Base-by-base conservation (phyloP, 1,284 basidiomycete species). In the Ustilago bromivora region DNA sequence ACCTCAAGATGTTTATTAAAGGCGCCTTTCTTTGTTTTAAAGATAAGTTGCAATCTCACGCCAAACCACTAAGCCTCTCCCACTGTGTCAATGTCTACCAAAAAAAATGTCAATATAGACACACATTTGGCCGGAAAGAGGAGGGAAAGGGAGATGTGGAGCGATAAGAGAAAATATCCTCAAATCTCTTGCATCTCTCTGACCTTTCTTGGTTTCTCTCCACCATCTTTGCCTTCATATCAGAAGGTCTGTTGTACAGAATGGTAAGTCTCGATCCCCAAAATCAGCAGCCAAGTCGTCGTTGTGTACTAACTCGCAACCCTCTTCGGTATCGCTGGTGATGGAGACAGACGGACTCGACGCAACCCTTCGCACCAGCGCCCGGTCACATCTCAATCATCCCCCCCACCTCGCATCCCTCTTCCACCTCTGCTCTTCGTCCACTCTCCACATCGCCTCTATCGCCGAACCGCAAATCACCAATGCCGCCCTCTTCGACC, bases 21-120 rank as follows among this genome's bases (percentile, higher is more conserved):
- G 59, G 63, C 62, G 53, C 61, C 61, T 40, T 52, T 66, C 61
- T 61, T 46, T 28, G 0, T 5, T 23, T 23, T 2, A 12, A 57
- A 61, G 61, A 65, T 46, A 69, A 34, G 53, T 78, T 78, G 76
- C 76, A 78, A 78, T 78, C 76, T 78, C 76, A 78, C 76, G 76
- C 76, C 76, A 78, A 78, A 78, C 76, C 76, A 78, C 76, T 78
- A 78, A 78, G 76, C 76, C 76, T 78, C 76, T 75, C 76, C 76
- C 74, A 76, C 74, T 31, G 3, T 28, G 23, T 3, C 23, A 3
- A 0, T 3, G 2, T 28, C 23, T 3, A 3, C 23, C 0, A 3
- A 28, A 3, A 0, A 0, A 28, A 28, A 28, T 28, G 23, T 28
- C 0, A 0, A 3, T 28, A 28, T 28, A 3, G 3, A 28, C 3